Evolutionary conservation across 192 early-diverging fungal genomes (phyloP).

Genomic region (Coemansia sp.): DNA sequence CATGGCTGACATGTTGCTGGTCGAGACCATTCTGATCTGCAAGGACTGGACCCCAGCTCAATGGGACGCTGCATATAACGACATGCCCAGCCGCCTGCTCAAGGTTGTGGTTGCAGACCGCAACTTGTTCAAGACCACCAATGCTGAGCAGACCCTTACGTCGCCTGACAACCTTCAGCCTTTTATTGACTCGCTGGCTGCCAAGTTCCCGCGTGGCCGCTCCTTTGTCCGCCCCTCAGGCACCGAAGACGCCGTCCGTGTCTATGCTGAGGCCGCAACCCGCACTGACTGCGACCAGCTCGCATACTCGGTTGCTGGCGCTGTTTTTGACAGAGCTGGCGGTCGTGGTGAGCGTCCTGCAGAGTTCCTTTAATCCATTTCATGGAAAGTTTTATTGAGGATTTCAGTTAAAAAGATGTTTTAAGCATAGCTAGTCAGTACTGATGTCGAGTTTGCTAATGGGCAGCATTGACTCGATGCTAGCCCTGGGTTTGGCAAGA

Average conservation of each 20-base stretch:
- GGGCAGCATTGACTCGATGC: neutral
- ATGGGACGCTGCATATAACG: constrained; percentile 94
- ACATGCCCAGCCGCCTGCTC: constrained; percentile 90
- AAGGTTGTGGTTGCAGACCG: constrained; percentile 93
- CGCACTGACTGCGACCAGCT: constrained; percentile 86
- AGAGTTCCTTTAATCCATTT: constrained; percentile 38
- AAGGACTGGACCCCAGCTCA: constrained; percentile 75
- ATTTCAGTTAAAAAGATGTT: neutral
- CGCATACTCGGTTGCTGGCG: constrained; percentile 80
- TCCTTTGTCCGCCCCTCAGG: constrained; percentile 98
- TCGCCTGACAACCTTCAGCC: constrained; percentile 86
- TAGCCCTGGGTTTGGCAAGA: neutral
- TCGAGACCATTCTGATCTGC: constrained; percentile 88
- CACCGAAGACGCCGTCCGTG: constrained; percentile 98
- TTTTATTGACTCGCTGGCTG: constrained; percentile 78
- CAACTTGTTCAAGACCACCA: constrained; percentile 88
- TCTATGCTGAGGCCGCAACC: constrained; percentile 98
- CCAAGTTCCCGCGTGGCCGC: constrained; percentile 81
- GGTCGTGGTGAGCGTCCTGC: constrained; percentile 84
- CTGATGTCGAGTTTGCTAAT: neutral
- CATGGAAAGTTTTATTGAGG: neutral
- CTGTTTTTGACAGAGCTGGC: constrained; percentile 91
- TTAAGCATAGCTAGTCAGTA: neutral
- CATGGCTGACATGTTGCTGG: constrained; percentile 92
- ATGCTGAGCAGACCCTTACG: constrained; percentile 91